These are phyloP conservation scores for Harringtonia lauricola DNA, from an alignment of 2,329 filamentous ascomycete species.

Conservation along the genomic window DNA sequence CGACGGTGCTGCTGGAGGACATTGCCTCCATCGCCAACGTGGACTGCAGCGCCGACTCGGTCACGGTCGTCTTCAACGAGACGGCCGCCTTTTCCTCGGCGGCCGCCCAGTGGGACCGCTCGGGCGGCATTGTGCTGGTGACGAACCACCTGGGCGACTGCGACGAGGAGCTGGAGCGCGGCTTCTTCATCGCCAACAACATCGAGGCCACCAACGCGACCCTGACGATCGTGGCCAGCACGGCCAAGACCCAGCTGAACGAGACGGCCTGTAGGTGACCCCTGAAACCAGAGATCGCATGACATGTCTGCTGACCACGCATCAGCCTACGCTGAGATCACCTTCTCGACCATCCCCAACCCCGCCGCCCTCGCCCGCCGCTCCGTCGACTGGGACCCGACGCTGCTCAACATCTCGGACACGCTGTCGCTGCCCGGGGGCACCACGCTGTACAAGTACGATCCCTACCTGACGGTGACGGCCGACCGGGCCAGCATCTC, in stretches of 20 bases:
- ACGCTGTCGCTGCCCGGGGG: slow-evolving; percentile 9
- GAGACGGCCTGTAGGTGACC: slow-evolving; percentile 22
- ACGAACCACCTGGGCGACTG: slow-evolving; percentile 31
- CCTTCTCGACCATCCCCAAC: slow-evolving; percentile 4
- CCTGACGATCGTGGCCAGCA: slow-evolving; percentile 20
- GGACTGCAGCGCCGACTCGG: slow-evolving; percentile 15
- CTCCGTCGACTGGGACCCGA: slow-evolving; percentile 22
- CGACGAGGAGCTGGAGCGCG: slow-evolving; percentile 26
- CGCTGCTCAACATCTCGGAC: slow-evolving; percentile 25
- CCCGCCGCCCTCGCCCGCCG: background rate
- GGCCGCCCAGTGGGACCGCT: slow-evolving; percentile 15
- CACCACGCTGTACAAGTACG: slow-evolving; percentile 11
- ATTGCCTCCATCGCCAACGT: slow-evolving; percentile 19
- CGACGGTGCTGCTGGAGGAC: slow-evolving; percentile 20
- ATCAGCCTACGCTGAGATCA: slow-evolving; percentile 6
- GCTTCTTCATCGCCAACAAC: slow-evolving; percentile 23
- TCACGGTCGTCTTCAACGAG: slow-evolving; percentile 18
- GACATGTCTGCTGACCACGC: background rate
- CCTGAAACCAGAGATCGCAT: too few relatives aligned
- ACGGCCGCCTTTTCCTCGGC: slow-evolving; percentile 14
- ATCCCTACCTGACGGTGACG: slow-evolving; percentile 21
- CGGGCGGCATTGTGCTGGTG: slow-evolving; percentile 22
- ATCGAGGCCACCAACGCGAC: slow-evolving; percentile 17
- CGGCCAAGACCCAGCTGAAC: slow-evolving; percentile 20
- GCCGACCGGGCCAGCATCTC: slow-evolving; percentile 24